Conservation (phyloP, 1,284 basidiomycete species). For the Boletus mariae region DNA sequence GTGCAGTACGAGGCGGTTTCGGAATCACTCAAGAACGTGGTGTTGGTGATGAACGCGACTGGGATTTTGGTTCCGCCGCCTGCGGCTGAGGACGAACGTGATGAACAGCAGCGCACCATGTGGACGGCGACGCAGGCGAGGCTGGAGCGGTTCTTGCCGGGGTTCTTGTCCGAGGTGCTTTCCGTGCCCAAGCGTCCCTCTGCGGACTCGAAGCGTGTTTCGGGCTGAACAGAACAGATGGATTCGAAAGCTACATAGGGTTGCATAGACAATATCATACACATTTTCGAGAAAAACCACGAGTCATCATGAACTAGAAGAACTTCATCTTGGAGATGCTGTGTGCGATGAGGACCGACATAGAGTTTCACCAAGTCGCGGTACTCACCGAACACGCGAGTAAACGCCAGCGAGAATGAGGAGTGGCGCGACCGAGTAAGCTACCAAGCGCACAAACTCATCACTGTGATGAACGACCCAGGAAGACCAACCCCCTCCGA, state of each 20-base stretch:
- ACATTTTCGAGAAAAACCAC: not conserved
- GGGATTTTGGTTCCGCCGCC: conserved; percentile 76
- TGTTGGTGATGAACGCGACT: conserved; percentile 93
- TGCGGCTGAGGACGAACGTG: conserved; percentile 47
- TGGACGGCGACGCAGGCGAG: conserved; percentile 84
- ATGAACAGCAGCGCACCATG: conserved; percentile 67
- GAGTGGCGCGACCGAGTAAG: conserved; percentile 53
- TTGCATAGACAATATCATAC: not conserved
- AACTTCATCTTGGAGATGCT: conserved; percentile 54
- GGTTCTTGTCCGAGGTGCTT: conserved; percentile 76
- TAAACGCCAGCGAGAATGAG: conserved; percentile 40
- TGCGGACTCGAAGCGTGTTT: conserved; percentile 13
- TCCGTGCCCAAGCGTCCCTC: conserved; percentile 36
- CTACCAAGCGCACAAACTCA: conserved; percentile 43
- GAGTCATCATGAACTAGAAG: conserved; percentile 22
- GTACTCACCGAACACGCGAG: conserved; percentile 44
- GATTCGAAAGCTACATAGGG: conserved; percentile 1
- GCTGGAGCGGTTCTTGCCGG: conserved; percentile 85
- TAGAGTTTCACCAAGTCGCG: not conserved
- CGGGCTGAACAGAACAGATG: conserved; percentile 11
- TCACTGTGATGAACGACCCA: conserved; percentile 46
- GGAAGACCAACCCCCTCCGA: conserved; percentile 62
- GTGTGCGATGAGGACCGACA: conserved; percentile 3
- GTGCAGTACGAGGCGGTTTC: conserved; percentile 87
- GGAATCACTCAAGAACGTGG: conserved; percentile 95